Conservation (phyloP, 192 early-diverging fungal species). For the Pilaira anomala region DNA sequence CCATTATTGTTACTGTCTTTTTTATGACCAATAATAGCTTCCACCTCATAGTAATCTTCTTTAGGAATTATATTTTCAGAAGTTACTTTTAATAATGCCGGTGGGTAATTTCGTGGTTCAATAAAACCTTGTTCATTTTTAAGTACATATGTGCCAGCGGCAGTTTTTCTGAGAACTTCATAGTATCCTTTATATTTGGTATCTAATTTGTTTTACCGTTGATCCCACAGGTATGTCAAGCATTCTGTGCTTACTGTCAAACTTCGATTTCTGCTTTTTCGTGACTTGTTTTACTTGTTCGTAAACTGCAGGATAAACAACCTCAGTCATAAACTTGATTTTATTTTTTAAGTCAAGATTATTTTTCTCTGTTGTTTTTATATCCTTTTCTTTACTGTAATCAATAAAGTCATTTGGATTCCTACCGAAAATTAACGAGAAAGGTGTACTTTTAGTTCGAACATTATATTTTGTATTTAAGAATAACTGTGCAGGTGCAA, state of each 20-base stretch:
- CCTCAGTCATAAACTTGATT: background rate
- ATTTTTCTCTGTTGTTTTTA: background rate
- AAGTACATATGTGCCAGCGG: background rate
- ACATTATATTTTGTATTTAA: slow-evolving; percentile 34
- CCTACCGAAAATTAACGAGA: slow-evolving; percentile 41
- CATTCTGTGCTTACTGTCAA: background rate
- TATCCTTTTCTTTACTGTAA: background rate
- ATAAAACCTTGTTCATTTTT: background rate
- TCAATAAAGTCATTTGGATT: slow-evolving; percentile 30
- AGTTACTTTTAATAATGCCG: background rate
- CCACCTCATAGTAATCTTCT: background rate
- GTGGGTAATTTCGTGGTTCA: background rate
- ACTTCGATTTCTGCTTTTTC: background rate
- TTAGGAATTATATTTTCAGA: background rate
- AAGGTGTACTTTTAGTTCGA: slow-evolving; percentile 37
- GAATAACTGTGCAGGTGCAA: slow-evolving; percentile 35
- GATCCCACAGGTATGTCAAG: background rate
- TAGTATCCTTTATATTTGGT: background rate
- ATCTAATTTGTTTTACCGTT: background rate
- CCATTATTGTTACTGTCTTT: background rate
- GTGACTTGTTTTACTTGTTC: background rate
- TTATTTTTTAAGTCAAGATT: background rate
- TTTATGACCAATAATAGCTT: background rate
- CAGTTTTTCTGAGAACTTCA: background rate
- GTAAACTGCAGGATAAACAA: background rate